Base-by-base conservation (phyloP, 2,329 filamentous ascomycete genomes). In the Fusarium mundagurra region DNA sequence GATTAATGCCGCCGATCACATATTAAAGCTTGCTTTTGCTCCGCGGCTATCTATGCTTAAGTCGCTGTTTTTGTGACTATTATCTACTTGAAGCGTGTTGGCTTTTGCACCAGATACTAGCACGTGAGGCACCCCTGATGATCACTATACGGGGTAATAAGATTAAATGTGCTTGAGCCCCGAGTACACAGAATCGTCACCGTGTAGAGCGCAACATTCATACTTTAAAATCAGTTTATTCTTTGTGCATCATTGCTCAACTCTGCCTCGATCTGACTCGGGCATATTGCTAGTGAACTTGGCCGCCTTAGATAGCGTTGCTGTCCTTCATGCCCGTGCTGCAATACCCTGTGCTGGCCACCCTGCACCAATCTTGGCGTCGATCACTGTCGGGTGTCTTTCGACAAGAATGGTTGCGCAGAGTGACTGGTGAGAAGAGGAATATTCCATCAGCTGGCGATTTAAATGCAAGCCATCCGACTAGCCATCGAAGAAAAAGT, bases 381-480 rank as follows among this genome's bases (percentile, higher is more conserved):
- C 12, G 8, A 41, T 41, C 13, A n/a, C 22, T n/a, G 13, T 6
- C 22, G 13, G 8, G 22, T 2, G 8, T 6, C 8, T n/a, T 17
- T n/a, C 22, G 8, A n/a, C 13, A 14, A n/a, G 13, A n/a, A 8
- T 41, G 8, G 8, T 16, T 34, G 33, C 14, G 33, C 33, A 34
- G 33, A 34, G 33, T 16, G 33, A 14, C 33, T 34, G 33, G 33
- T 34, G 14, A 34, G 5, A 34, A 34, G 16, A 16, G 33, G 14
- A 34, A 34, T 16, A 27, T 27, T 24, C 16, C 43, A 24, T 12
- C 17, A 6, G 5, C 2, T 33, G 47, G 20, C 9, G 3, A 8
- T 27, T 7, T 8, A 16, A 12, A 17, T 20, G 8, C 24, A 27
- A 20, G 1, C 12, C 7, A 7, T 7, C 12, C 17, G 0, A n/a